phyloP scores from a whole-genome alignment of 2,329 filamentous ascomycete species.

The Pseudocercospora macadamiae region DNA sequence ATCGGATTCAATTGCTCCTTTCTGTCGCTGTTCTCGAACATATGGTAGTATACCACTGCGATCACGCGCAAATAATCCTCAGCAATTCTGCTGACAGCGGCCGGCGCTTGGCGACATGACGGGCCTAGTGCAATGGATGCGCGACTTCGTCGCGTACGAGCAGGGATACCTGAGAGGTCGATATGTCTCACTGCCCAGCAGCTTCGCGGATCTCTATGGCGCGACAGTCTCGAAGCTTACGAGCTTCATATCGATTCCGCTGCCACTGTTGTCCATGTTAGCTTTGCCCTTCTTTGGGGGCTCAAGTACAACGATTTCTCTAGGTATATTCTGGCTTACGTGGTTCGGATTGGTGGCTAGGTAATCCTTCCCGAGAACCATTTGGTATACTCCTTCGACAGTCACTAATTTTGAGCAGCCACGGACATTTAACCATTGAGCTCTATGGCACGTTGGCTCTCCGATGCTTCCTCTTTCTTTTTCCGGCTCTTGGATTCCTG shows the following conservation, averaged over 20 bases:
- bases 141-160: slow-evolving; percentile 32
- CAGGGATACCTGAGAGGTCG: slow-evolving; percentile 39
- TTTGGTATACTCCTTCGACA: no score
- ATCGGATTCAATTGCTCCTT: no score
- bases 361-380: no score
- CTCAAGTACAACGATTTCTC: slow-evolving; percentile 77
- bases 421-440: slow-evolving; percentile 75
- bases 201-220: slow-evolving; percentile 29
- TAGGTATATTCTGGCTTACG: slow-evolving; percentile 80
- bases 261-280: slow-evolving; percentile 61
- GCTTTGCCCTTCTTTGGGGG: slow-evolving; percentile 74
- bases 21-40: background rate
- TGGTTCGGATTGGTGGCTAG: slow-evolving; percentile 74
- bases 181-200: slow-evolving; percentile 28
- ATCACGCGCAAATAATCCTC: background rate
- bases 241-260: slow-evolving; percentile 35
- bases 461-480: slow-evolving; percentile 69
- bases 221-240: slow-evolving; percentile 32
- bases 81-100: background rate
- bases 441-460: slow-evolving; percentile 70
- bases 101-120: slow-evolving; percentile 14
- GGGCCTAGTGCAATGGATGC: slow-evolving; percentile 26
- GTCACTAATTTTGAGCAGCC: no score
- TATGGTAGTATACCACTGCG: background rate
- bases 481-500: slow-evolving; percentile 74